These are phyloP conservation scores for Cetraspora pellucida DNA, from an alignment of 192 early-diverging fungal genomes.

Conservation along the genomic window DNA sequence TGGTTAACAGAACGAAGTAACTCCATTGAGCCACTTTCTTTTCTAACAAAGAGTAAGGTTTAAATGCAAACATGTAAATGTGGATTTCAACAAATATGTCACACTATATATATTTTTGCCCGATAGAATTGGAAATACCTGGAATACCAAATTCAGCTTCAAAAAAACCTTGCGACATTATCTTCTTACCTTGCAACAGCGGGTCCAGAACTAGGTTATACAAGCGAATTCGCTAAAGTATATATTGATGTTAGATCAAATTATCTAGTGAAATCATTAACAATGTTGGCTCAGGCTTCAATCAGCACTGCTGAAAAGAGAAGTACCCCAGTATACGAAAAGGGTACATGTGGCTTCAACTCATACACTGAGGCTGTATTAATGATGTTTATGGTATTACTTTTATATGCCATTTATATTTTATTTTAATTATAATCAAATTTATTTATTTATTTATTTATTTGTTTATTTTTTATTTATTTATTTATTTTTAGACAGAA, in stretches of 20 bases:
- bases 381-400: constrained; percentile 62
- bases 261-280: constrained; percentile 62
- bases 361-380: constrained; percentile 60
- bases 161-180: constrained; percentile 41
- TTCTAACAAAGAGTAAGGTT: constrained; percentile 23
- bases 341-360: constrained; percentile 64
- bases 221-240: constrained; percentile 56
- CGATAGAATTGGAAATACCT: constrained; percentile 40
- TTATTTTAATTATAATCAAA: neutral
- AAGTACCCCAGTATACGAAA: constrained; percentile 53
- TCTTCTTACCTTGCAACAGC: constrained; percentile 54
- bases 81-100: neutral
- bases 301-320: constrained; percentile 48
- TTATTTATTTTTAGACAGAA: constrained; percentile 54
- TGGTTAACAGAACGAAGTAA: constrained; percentile 48
- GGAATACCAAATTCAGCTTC: constrained; percentile 33
- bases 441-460: neutral
- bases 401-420: neutral
- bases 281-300: constrained; percentile 51
- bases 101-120: neutral
- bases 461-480: no score
- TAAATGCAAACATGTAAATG: neutral
- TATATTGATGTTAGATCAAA: constrained; percentile 72
- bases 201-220: constrained; percentile 50
- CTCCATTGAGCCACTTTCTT: constrained; percentile 44